These are phyloP conservation scores for Aspergillus carbonarius DNA, from an alignment of 2,329 filamentous ascomycete species.

Conservation along the genomic window DNA sequence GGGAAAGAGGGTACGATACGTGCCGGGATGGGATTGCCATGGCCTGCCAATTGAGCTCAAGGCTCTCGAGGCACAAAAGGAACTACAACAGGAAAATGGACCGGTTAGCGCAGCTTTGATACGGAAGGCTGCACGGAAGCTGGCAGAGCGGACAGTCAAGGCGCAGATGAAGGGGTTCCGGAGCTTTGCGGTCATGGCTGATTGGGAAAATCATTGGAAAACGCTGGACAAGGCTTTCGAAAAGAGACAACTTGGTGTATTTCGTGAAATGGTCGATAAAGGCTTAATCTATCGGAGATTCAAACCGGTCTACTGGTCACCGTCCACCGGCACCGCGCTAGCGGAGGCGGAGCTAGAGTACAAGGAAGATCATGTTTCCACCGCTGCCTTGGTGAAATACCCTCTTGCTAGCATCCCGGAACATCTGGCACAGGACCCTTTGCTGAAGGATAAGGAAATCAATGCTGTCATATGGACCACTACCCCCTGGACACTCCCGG, in stretches of 20 bases:
- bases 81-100: slow-evolving; percentile 24
- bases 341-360: slow-evolving; percentile 67
- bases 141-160: slow-evolving; percentile 57
- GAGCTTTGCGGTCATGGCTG: slow-evolving; percentile 63
- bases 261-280: slow-evolving; percentile 62
- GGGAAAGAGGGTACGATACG: slow-evolving; percentile 74
- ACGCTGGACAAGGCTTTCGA: slow-evolving; percentile 64
- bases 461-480: slow-evolving; percentile 97
- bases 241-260: slow-evolving; percentile 59
- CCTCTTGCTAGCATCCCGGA: slow-evolving; percentile 57
- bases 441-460: slow-evolving; percentile 52
- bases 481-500: slow-evolving; percentile 94
- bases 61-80: slow-evolving; percentile 66
- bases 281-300: slow-evolving; percentile 61
- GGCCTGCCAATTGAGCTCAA: slow-evolving; percentile 96
- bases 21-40: slow-evolving; percentile 97
- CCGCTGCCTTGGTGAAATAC: slow-evolving; percentile 70
- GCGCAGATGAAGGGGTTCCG: slow-evolving; percentile 60
- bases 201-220: slow-evolving; percentile 62
- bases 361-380: slow-evolving; percentile 60
- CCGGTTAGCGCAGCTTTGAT: slow-evolving; percentile 48
- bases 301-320: slow-evolving; percentile 67
- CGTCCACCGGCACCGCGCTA: slow-evolving; percentile 62
- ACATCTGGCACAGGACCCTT: slow-evolving; percentile 42
- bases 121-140: slow-evolving; percentile 53